These are phyloP conservation scores for Quercus variabilis DNA, from an alignment of 306 rosid species.

Conservation along the genomic window DNA sequence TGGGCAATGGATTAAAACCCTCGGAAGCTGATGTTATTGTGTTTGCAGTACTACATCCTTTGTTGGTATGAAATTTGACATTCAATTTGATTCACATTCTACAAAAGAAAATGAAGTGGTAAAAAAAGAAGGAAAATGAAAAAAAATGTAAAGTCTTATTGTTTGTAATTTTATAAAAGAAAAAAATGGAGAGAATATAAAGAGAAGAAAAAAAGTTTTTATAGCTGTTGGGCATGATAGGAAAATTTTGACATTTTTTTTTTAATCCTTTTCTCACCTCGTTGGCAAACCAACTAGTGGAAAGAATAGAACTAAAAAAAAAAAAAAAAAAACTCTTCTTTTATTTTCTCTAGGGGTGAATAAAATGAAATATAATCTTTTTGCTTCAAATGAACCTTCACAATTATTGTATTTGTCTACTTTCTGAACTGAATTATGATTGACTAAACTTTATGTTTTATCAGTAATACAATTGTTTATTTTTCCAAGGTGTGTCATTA, in stretches of 20 bases:
- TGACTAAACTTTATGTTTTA: no score
- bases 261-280: not conserved
- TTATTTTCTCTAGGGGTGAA: not conserved
- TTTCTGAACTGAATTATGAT: no score
- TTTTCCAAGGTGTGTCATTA: no score
- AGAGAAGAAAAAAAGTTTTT: not conserved
- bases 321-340: not conserved
- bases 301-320: not conserved
- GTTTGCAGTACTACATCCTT: constrained; percentile 69
- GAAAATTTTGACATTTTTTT: not conserved
- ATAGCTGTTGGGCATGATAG: not conserved
- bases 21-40: constrained; percentile 78
- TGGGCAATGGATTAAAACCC: constrained; percentile 66
- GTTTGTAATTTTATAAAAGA: not conserved
- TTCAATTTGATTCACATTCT: not conserved
- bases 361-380: not conserved
- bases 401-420: not conserved
- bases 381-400: not conserved
- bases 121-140: not conserved
- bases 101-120: not conserved
- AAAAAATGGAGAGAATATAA: not conserved
- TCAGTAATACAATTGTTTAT: no score
- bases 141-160: not conserved
- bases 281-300: not conserved
- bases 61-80: constrained; percentile 50